Percentiles rank a stretch among this genome's conserved stretches.
Conservation (phyloP, 2,329 filamentous ascomycete species). For the Clarireedia monteithiana region DNA sequence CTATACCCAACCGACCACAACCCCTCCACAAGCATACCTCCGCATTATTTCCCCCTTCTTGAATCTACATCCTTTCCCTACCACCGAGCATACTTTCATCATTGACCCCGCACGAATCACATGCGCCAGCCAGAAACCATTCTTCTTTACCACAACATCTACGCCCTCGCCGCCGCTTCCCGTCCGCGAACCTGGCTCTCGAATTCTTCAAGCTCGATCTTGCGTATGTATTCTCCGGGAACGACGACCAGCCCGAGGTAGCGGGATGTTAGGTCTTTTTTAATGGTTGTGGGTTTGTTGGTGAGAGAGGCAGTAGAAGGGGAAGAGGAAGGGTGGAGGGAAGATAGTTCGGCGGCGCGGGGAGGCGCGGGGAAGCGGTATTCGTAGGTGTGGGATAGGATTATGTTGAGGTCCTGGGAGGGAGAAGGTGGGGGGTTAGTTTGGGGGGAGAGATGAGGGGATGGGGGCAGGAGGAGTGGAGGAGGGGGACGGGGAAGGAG, state of each 20-base stretch:
- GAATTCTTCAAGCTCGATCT: slow-evolving; percentile 82
- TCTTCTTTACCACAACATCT: background rate
- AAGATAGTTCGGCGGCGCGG: slow-evolving; percentile 21
- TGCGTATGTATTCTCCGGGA: slow-evolving; percentile 75
- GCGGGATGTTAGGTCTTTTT: slow-evolving; percentile 70
- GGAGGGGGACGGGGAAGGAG: background rate
- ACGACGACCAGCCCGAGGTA: slow-evolving; percentile 87
- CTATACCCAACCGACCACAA: too few relatives aligned
- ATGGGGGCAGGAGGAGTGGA: slow-evolving; percentile 36
- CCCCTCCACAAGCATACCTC: too few relatives aligned
- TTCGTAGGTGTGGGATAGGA: slow-evolving; percentile 79
- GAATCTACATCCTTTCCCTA: background rate
- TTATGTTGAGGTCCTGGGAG: slow-evolving; percentile 73
- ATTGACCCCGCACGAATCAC: background rate
- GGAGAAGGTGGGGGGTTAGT: background rate
- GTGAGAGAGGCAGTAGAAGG: too few relatives aligned
- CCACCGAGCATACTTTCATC: background rate
- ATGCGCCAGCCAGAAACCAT: too few relatives aligned
- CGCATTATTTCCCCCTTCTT: background rate
- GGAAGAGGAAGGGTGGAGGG: too few relatives aligned
- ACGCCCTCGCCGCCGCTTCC: background rate
- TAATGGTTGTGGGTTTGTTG: slow-evolving; percentile 30
- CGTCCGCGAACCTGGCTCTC: slow-evolving; percentile 34
- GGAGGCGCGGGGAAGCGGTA: slow-evolving; percentile 65
- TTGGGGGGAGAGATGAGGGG: slow-evolving; percentile 50